Percentiles rank a stretch among this genome's conserved stretches.
These are phyloP conservation scores for Gossypium thurberi DNA, from an alignment of 345 rosid genomes.

Conservation along the genomic window DNA sequence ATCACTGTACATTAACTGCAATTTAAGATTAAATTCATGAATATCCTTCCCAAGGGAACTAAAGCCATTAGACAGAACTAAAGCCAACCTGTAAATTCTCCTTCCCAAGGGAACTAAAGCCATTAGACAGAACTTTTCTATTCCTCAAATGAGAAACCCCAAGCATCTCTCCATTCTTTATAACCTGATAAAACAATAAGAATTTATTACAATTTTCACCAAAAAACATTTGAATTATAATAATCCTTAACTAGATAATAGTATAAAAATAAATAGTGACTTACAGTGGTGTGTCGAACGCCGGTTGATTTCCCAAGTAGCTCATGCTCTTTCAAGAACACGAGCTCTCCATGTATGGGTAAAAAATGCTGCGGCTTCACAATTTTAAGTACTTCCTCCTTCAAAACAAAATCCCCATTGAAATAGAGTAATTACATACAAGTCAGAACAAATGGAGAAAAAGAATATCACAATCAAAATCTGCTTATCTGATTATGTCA, in stretches of 20 bases:
- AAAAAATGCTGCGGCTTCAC: conserved; percentile 98
- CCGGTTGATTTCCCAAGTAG: conserved; percentile 91
- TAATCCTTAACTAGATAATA: background rate
- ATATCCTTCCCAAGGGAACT: conserved; percentile 14
- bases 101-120: conserved; percentile 85
- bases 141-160: conserved; percentile 98
- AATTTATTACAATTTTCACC: background rate
- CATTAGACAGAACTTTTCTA: conserved; percentile 90
- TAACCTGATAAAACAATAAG: conserved; percentile 51
- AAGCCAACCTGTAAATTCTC: conserved; percentile 80
- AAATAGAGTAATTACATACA: background rate
- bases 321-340: conserved; percentile 98
- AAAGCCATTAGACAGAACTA: background rate
- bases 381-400: conserved; percentile 95
- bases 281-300: conserved; percentile 84
- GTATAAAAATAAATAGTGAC: conserved; percentile 17
- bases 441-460: background rate
- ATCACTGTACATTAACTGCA: conserved; percentile 94
- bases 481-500: background rate
- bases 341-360: conserved; percentile 94
- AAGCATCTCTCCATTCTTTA: conserved; percentile 99
- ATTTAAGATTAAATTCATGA: conserved; percentile 20
- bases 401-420: conserved; percentile 19
- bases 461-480: background rate
- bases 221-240: background rate